Percentiles rank a stretch among this genome's conserved stretches.
Conservation (phyloP, 192 early-diverging fungal genomes). For the Phycomyces nitens region DNA sequence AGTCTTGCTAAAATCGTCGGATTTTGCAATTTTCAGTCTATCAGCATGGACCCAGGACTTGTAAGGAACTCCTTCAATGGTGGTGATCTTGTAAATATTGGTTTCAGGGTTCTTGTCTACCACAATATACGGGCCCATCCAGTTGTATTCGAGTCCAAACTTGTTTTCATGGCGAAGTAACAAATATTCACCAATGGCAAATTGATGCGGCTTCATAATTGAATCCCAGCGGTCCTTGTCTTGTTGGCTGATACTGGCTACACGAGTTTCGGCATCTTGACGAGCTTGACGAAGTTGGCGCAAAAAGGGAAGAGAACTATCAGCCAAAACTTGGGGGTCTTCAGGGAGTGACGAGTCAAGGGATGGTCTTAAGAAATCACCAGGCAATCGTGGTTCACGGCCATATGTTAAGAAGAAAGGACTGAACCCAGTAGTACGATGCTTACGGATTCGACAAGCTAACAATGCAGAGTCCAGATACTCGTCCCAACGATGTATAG, state of each 20-base stretch:
- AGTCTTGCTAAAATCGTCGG: background rate
- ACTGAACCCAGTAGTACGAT: slow-evolving; percentile 3
- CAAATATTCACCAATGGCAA: background rate
- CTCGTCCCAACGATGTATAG: slow-evolving; percentile 14
- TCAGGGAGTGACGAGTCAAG: background rate
- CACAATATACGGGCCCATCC: slow-evolving; percentile 6
- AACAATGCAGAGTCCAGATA: slow-evolving; percentile 7
- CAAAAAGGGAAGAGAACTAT: slow-evolving; percentile 12
- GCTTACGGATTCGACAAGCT: slow-evolving; percentile 12
- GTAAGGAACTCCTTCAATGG: background rate
- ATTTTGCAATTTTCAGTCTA: background rate
- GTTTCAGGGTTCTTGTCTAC: background rate
- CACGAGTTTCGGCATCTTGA: background rate
- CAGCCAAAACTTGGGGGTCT: background rate
- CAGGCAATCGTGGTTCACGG: background rate
- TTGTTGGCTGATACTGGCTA: background rate
- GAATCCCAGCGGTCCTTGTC: slow-evolving; percentile 10
- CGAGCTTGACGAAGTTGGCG: slow-evolving; percentile 3
- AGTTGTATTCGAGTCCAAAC: slow-evolving; percentile 3
- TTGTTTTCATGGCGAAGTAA: slow-evolving; percentile 1
- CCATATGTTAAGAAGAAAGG: slow-evolving; percentile 10
- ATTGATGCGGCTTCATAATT: background rate
- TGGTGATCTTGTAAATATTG: background rate
- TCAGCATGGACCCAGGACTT: slow-evolving; percentile 6
- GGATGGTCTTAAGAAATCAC: background rate